These are phyloP conservation scores for Epichloe baconii DNA, from an alignment of 2,329 filamentous ascomycete genomes.

Conservation along the genomic window DNA sequence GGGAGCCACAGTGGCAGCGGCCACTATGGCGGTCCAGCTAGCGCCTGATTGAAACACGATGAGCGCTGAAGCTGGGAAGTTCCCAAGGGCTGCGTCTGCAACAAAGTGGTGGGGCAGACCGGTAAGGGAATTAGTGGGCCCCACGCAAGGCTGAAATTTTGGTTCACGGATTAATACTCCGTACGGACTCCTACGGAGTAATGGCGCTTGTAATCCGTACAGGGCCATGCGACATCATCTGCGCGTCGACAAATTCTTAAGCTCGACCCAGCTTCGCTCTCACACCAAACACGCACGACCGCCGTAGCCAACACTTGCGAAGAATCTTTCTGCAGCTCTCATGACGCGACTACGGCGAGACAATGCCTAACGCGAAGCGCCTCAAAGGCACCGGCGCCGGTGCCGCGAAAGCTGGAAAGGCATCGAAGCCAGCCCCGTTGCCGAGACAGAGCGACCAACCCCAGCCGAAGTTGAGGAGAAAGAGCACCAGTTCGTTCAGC, in stretches of 20 bases:
- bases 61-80: background rate
- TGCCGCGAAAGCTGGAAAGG: constrained; percentile 17
- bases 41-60: background rate
- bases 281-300: background rate
- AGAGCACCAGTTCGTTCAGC: constrained; percentile 57
- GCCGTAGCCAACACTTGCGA: background rate
- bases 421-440: constrained; percentile 25
- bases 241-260: background rate
- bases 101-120: background rate
- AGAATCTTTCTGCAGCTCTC: background rate
- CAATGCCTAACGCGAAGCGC: constrained; percentile 48
- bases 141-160: constrained; percentile 13
- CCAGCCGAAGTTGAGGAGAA: constrained; percentile 59
- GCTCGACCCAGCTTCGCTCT: background rate
- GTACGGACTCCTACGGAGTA: no score
- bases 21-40: background rate
- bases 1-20: background rate
- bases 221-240: background rate
- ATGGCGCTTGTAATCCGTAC: background rate
- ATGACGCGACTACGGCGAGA: constrained; percentile 1
- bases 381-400: constrained; percentile 39
- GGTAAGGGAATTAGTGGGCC: constrained; percentile 5
- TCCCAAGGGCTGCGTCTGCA: no score
- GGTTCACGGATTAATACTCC: background rate
- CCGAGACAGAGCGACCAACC: constrained; percentile 30